phyloP scores from a whole-genome alignment of 2,329 filamentous ascomycete genomes.

The Mycosphaerella sp. region DNA sequence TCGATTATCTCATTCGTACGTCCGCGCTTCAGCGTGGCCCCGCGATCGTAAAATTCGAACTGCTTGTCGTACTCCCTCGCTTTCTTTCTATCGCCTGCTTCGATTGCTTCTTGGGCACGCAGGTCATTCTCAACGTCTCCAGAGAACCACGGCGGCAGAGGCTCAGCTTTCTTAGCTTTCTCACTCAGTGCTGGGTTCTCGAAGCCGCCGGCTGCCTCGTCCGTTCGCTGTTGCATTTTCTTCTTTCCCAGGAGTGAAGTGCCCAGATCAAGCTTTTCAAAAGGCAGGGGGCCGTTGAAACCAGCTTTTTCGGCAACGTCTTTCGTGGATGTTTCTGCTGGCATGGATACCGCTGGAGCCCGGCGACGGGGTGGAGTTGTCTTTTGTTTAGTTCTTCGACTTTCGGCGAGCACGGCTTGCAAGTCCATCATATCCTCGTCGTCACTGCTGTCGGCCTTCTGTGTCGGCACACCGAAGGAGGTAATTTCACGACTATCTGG shows the following conservation, averaged over 20 bases:
- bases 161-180: slow-evolving; percentile 45
- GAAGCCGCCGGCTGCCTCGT: slow-evolving; percentile 60
- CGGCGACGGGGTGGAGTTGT: slow-evolving; percentile 18
- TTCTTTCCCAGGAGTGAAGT: slow-evolving; percentile 51
- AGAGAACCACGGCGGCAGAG: slow-evolving; percentile 69
- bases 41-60: slow-evolving; percentile 52
- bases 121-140: slow-evolving; percentile 57
- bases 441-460: slow-evolving; percentile 43
- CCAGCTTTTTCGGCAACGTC: slow-evolving; percentile 46
- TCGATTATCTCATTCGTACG: slow-evolving; percentile 46
- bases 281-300: slow-evolving; percentile 79
- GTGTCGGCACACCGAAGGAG: slow-evolving; percentile 30
- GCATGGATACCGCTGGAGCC: slow-evolving; percentile 31
- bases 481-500: slow-evolving; percentile 38
- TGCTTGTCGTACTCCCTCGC: slow-evolving; percentile 51
- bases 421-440: slow-evolving; percentile 76
- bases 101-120: slow-evolving; percentile 35
- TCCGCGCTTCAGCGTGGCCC: slow-evolving; percentile 52
- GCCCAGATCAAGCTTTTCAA: slow-evolving; percentile 71
- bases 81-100: slow-evolving; percentile 48
- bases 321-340: slow-evolving; percentile 23
- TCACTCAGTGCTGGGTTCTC: slow-evolving; percentile 45
- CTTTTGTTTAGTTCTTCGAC: slow-evolving; percentile 45
- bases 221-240: slow-evolving; percentile 48
- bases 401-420: slow-evolving; percentile 66